Conservation (phyloP, 371 early-diverging fungal genomes). For the Entomophthora muscae region DNA sequence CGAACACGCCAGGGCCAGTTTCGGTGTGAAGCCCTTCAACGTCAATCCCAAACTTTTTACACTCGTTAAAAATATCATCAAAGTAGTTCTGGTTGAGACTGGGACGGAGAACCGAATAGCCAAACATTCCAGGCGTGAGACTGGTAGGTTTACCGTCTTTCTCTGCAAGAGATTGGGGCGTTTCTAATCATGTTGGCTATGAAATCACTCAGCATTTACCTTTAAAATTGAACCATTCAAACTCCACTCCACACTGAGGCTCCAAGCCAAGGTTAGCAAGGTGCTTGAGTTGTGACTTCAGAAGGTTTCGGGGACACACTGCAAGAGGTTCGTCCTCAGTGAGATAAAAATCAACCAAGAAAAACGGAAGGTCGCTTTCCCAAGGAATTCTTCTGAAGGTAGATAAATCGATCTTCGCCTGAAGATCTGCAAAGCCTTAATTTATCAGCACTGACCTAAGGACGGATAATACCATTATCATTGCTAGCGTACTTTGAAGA, state of each 20-base stretch:
- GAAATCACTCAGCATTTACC: constrained; percentile 21
- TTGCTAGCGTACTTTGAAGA: constrained; percentile 16
- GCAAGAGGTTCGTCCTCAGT: constrained; percentile 28
- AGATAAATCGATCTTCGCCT: constrained; percentile 45
- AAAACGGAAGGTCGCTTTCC: constrained; percentile 58
- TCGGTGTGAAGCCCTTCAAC: constrained; percentile 72
- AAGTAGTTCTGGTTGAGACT: constrained; percentile 48
- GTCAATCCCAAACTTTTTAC: constrained; percentile 35
- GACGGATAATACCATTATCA: constrained; percentile 14
- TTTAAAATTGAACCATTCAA: constrained; percentile 68
- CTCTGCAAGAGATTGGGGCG: constrained; percentile 31
- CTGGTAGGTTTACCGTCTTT: constrained; percentile 35
- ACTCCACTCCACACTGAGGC: constrained; percentile 55
- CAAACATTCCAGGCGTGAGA: constrained; percentile 63
- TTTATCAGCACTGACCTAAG: too few relatives aligned
- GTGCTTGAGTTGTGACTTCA: constrained; percentile 29
- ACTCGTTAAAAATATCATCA: constrained; percentile 46
- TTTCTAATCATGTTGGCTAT: constrained; percentile 26
- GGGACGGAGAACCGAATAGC: constrained; percentile 63
- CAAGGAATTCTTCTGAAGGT: constrained; percentile 54
- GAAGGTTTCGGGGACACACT: constrained; percentile 43
- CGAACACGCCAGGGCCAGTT: constrained; percentile 70
- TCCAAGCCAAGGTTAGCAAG: constrained; percentile 26
- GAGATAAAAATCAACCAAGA: constrained; percentile 43
- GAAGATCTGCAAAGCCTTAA: constrained; percentile 37